Evolutionary conservation across 2,329 filamentous ascomycete genomes (phyloP), one percentile per base, ranked within the genome.

Genomic region (Xenoacremonium recifei): DNA sequence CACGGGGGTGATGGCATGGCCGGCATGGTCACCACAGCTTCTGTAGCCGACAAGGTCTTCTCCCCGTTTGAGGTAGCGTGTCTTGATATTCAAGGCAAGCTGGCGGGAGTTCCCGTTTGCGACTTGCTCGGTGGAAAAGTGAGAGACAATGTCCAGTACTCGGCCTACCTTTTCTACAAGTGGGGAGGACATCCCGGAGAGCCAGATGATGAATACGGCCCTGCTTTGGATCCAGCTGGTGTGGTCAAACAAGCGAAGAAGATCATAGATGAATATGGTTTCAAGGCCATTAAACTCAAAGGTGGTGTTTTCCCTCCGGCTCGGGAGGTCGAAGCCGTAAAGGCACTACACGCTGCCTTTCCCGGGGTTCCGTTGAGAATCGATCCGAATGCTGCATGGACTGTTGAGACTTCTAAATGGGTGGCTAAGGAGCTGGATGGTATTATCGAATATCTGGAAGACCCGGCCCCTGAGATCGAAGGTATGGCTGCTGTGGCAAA

Each of bases 1-100:
- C 55, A 49, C 5, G 54, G 54, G 4, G 88, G 32, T 30, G 80
- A 84, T 54, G 89, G 85, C 44, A 67, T 90, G 34, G 73, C 77
- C 1, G 60, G 54, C 20, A 65, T 71, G 66, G 67, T 71, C 10
- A 70, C 66, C 3, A 69, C 66, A 0, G 67, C 67, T 1, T 69
- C 64, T 3, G 62, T 64, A 1, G 47, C 55, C 5, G 68, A 70
- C 27, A 71, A 71, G 34, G 61, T 70, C 37, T 71, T 69, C 27
- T 68, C 65, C 0, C 67, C 67, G 0, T 69, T 71, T 7, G 66
- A 69, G 34, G 67, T 69, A n/a, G 66, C 66, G 0, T 69, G 65
- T 36, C 61, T 71, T 12, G 67, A 69, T 35, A 59, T 70, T 1
- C 67, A 71, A 36, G 67, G 65, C 15, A 71, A 71, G 34, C 35